Evolutionary conservation across 129 eudicot genomes (phyloP).

Genomic region (Chrysanthemum seticuspe): DNA sequence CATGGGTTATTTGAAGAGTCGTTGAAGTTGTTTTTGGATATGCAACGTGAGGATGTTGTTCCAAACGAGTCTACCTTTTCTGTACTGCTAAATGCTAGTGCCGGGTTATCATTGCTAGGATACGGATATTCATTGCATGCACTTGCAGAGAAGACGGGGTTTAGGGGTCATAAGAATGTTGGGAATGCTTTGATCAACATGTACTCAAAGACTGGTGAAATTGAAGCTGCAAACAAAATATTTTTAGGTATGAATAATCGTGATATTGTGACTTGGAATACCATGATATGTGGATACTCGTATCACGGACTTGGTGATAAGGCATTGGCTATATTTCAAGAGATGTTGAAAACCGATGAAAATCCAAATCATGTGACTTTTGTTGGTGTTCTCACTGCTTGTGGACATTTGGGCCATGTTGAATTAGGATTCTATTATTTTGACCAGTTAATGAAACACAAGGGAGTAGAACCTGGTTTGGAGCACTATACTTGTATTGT

Average conservation of each 20-base stretch:
- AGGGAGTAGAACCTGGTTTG: too few species aligned
- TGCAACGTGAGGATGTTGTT: slow-evolving; percentile 36
- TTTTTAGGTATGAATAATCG: slow-evolving; percentile 34
- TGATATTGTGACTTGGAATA: slow-evolving; percentile 54
- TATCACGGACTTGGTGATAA: slow-evolving; percentile 63
- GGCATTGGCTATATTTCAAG: slow-evolving; percentile 45
- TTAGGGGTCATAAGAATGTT: slow-evolving; percentile 33
- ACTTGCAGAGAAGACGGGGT: slow-evolving; percentile 46
- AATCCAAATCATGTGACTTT: slow-evolving; percentile 52
- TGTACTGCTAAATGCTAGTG: slow-evolving; percentile 53
- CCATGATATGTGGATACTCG: slow-evolving; percentile 53
- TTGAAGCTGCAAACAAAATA: slow-evolving; percentile 40
- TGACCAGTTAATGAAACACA: too few species aligned
- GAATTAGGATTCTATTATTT: too few species aligned
- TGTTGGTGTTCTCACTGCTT: slow-evolving; percentile 60
- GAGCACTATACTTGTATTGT: slow-evolving; percentile 62
- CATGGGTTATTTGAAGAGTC: slow-evolving; percentile 56
- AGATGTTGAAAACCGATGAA: slow-evolving; percentile 46
- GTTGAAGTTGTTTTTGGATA: slow-evolving; percentile 41
- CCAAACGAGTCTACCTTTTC: slow-evolving; percentile 66
- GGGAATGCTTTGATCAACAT: slow-evolving; percentile 56
- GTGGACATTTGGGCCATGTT: slow-evolving; percentile 53
- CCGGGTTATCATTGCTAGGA: slow-evolving; percentile 46
- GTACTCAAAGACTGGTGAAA: slow-evolving; percentile 44
- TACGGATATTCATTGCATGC: slow-evolving; percentile 54